Evolutionary conservation across 2,329 filamentous ascomycete genomes (phyloP).

Genomic region (Sordariomycetes sp.): DNA sequence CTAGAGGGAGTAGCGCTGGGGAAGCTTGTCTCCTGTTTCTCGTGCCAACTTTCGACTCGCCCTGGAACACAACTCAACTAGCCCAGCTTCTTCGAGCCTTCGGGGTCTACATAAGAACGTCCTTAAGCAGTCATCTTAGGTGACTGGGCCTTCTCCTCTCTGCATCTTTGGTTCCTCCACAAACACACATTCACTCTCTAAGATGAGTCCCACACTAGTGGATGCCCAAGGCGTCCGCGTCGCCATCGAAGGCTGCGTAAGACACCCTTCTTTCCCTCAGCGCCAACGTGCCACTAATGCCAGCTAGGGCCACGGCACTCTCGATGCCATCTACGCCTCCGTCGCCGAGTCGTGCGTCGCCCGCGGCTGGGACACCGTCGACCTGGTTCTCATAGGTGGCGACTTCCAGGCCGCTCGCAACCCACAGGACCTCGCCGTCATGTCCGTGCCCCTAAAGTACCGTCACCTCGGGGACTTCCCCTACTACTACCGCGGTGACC

Average conservation of each 20-base stretch:
- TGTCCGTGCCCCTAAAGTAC: slow-evolving; percentile 84
- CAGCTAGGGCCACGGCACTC: slow-evolving; percentile 72
- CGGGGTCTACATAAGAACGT: too few species aligned
- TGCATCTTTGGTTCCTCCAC: neutral
- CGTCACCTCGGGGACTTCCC: slow-evolving; percentile 85
- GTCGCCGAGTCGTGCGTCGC: slow-evolving; percentile 57
- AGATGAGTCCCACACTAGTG: slow-evolving; percentile 20
- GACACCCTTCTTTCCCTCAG: neutral
- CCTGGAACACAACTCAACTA: too few species aligned
- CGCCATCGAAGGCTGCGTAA: slow-evolving; percentile 76
- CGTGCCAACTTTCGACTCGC: too few species aligned
- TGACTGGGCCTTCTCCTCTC: neutral
- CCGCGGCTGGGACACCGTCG: slow-evolving; percentile 71
- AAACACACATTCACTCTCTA: neutral
- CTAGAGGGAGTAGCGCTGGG: too few species aligned
- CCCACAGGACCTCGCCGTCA: slow-evolving; percentile 73
- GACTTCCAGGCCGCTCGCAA: slow-evolving; percentile 91
- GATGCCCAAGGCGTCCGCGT: slow-evolving; percentile 51
- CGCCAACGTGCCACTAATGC: slow-evolving; percentile 1
- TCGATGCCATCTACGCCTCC: slow-evolving; percentile 84
- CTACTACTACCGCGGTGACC: slow-evolving; percentile 77
- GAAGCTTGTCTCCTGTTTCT: too few species aligned
- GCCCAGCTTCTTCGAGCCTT: too few species aligned
- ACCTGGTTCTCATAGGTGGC: slow-evolving; percentile 82
- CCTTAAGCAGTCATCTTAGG: neutral